Conservation (phyloP, 2,329 filamentous ascomycete species). For the Fusarium sulawesiense region DNA sequence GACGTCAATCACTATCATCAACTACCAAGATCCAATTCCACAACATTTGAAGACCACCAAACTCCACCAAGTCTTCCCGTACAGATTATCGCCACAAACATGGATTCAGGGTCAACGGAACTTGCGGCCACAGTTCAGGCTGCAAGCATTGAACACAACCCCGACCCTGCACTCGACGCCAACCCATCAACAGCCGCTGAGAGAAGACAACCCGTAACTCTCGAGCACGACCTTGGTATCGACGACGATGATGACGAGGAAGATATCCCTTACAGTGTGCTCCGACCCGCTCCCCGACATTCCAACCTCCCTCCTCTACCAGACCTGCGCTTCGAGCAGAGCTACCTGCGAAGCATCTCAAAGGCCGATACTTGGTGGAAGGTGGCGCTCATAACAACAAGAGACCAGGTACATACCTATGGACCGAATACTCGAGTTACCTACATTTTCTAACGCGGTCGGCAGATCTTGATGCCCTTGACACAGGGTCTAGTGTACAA, state of each 20-base stretch:
- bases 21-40: neutral
- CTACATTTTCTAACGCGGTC: neutral
- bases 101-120: slow-evolving; percentile 70
- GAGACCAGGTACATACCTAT: slow-evolving; percentile 78
- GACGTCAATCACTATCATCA: slow-evolving; percentile 35
- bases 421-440: neutral
- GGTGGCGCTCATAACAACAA: slow-evolving; percentile 83
- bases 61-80: neutral
- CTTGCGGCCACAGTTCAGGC: slow-evolving; percentile 84
- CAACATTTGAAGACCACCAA: neutral
- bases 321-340: slow-evolving; percentile 96
- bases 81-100: slow-evolving; percentile 46
- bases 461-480: slow-evolving; percentile 83
- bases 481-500: slow-evolving; percentile 92
- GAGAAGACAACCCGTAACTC: slow-evolving; percentile 55
- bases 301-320: slow-evolving; percentile 73
- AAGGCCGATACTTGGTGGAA: slow-evolving; percentile 82
- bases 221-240: slow-evolving; percentile 49
- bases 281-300: slow-evolving; percentile 64
- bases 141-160: slow-evolving; percentile 78
- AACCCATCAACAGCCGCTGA: slow-evolving; percentile 83
- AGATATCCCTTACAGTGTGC: slow-evolving; percentile 74
- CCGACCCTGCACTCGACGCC: slow-evolving; percentile 78
- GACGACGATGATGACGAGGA: slow-evolving; percentile 62
- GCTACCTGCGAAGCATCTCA: slow-evolving; percentile 90